phyloP scores from a whole-genome alignment of 2,329 filamentous ascomycete species.

The Pyricularia sp. region DNA sequence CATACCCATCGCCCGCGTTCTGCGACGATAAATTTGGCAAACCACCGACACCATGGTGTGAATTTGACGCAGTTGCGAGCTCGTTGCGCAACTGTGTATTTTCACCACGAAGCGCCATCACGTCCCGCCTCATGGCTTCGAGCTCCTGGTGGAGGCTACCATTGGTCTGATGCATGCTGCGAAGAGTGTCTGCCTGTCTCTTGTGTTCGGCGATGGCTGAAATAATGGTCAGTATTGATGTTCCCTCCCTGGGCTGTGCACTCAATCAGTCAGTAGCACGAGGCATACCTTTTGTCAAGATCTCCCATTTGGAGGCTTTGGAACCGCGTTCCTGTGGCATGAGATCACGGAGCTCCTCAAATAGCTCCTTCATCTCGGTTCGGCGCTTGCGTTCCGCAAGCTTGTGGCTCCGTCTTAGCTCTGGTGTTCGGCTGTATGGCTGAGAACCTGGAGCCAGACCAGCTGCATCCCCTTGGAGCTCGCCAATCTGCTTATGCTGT shows the following conservation, averaged over 20 bases:
- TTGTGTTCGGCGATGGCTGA: conserved; percentile 54
- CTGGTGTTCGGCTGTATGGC: conserved; percentile 75
- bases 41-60: not conserved
- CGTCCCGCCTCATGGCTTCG: conserved; percentile 38
- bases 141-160: conserved; percentile 31
- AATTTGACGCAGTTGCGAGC: conserved; percentile 8
- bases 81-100: conserved; percentile 34
- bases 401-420: conserved; percentile 76
- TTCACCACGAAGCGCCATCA: conserved; percentile 37
- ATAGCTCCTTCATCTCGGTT: conserved; percentile 83
- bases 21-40: conserved; percentile 11
- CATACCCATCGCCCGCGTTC: conserved; percentile 8
- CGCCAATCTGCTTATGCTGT: conserved; percentile 63
- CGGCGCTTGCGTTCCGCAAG: conserved; percentile 74
- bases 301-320: conserved; percentile 87
- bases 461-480: conserved; percentile 52
- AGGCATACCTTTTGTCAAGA: conserved; percentile 67
- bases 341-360: conserved; percentile 69
- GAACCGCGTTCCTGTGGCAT: conserved; percentile 74
- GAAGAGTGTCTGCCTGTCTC: conserved; percentile 39
- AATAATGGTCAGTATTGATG: conserved; percentile 4
- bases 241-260: not conserved
- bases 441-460: conserved; percentile 47
- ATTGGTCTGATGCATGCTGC: conserved; percentile 35
- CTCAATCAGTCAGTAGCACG: not conserved